Conservation (phyloP, 2,329 filamentous ascomycete species). For the Emmonsia crescens region DNA sequence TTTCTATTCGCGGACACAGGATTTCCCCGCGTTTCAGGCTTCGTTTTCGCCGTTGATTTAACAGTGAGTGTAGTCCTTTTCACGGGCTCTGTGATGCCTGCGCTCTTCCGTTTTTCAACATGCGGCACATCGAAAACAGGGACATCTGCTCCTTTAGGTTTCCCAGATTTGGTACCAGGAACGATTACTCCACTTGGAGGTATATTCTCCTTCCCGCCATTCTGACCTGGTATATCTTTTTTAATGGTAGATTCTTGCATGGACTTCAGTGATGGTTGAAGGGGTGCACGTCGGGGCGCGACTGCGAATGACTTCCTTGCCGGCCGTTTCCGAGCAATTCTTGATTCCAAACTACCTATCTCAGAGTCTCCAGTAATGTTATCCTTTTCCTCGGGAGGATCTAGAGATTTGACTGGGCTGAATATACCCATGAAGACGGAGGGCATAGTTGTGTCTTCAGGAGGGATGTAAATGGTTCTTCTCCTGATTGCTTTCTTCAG, state of each 20-base stretch:
- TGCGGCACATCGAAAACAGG: conserved; percentile 9
- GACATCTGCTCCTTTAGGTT: conserved; percentile 9
- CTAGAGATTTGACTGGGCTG: conserved; percentile 28
- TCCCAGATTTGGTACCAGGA: conserved; percentile 12
- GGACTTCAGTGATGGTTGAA: conserved; percentile 34
- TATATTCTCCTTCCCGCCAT: conserved; percentile 53
- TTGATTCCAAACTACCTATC: conserved; percentile 24
- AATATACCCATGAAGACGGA: conserved; percentile 36
- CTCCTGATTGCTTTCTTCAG: conserved; percentile 26
- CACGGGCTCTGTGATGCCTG: not conserved
- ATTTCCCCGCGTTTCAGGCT: conserved; percentile 6
- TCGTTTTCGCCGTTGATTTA: not conserved
- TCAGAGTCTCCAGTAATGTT: conserved; percentile 15
- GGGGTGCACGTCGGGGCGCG: conserved; percentile 30
- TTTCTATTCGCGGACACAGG: conserved; percentile 7
- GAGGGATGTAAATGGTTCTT: conserved; percentile 33
- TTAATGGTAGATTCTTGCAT: conserved; percentile 32
- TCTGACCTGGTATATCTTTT: conserved; percentile 41
- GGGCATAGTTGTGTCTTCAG: conserved; percentile 32
- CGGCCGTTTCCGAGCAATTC: conserved; percentile 24
- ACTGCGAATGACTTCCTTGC: conserved; percentile 16
- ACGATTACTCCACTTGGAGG: conserved; percentile 36
- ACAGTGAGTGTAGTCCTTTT: not conserved
- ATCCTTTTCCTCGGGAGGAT: conserved; percentile 1
- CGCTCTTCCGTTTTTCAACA: conserved; percentile 23